Evolutionary conservation across 176 grass and related monocot genomes (phyloP).

Genomic region (Carex littledalei): DNA sequence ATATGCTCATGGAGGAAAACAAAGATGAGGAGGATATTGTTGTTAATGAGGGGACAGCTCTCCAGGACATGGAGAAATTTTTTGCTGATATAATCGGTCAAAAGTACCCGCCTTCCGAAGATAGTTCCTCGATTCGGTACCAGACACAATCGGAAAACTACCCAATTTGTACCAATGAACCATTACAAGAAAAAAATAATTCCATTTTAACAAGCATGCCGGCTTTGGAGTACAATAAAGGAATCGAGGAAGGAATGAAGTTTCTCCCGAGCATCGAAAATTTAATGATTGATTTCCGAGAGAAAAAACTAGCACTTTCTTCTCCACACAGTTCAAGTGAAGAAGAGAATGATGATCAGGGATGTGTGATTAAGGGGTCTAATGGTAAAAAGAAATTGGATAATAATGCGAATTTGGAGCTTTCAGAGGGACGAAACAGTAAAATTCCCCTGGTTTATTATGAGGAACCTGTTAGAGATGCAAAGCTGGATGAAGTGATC

Average conservation of each 20-base stretch:
- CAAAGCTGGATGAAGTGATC: conserved; percentile 20
- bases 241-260: conserved; percentile 25
- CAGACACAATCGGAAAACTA: not conserved
- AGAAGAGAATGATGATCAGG: not conserved
- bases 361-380: not conserved
- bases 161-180: not conserved
- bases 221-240: conserved; percentile 10
- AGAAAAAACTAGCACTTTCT: not conserved
- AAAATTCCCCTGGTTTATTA: conserved; percentile 13
- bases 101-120: conserved; percentile 9
- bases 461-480: conserved; percentile 13
- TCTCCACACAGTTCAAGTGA: not conserved
- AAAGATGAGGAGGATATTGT: conserved; percentile 18
- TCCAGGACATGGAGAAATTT: conserved; percentile 25
- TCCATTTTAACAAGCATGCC: not conserved
- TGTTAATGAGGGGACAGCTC: not conserved
- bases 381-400: not conserved
- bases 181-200: not conserved
- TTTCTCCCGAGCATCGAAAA: conserved; percentile 25
- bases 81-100: conserved; percentile 30
- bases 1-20: conserved; percentile 32
- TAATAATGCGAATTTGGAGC: not conserved
- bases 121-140: too few relatives aligned
- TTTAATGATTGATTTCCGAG: conserved; percentile 1
- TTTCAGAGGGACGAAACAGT: conserved; percentile 19